Conservation (phyloP, 805 yeast species). For the Suhomyces prunicola region DNA sequence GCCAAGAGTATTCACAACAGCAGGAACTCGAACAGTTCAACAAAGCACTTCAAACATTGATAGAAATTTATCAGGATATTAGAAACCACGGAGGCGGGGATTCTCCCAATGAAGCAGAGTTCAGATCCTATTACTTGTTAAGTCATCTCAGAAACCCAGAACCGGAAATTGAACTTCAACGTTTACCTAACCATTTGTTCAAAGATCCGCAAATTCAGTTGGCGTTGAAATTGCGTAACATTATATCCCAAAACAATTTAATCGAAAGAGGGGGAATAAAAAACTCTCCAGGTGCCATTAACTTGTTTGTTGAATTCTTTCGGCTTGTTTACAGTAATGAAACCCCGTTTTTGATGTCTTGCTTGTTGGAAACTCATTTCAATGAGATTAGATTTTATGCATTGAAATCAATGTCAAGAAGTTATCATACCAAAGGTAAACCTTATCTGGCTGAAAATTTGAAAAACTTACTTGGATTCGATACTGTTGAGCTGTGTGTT, state of each 20-base stretch:
- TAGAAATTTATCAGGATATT: slow-evolving; percentile 82
- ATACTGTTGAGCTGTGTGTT: slow-evolving; percentile 48
- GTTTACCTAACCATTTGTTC: slow-evolving; percentile 57
- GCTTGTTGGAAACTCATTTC: slow-evolving; percentile 74
- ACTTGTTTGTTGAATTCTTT: slow-evolving; percentile 65
- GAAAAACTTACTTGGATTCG: slow-evolving; percentile 60
- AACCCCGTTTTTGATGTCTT: slow-evolving; percentile 66
- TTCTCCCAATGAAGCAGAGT: slow-evolving; percentile 87
- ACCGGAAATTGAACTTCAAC: slow-evolving; percentile 70
- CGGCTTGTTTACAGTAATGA: slow-evolving; percentile 42
- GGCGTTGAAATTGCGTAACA: slow-evolving; percentile 67
- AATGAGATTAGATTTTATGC: slow-evolving; percentile 77
- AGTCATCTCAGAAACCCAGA: slow-evolving; percentile 84
- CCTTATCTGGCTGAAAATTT: slow-evolving; percentile 55
- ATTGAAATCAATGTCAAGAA: slow-evolving; percentile 58
- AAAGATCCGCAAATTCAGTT: slow-evolving; percentile 57
- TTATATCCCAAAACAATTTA: slow-evolving; percentile 60
- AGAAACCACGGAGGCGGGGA: slow-evolving; percentile 64
- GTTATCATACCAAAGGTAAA: slow-evolving; percentile 69
- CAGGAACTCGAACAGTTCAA: slow-evolving; percentile 94
- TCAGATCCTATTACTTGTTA: slow-evolving; percentile 80
- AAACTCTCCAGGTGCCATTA: slow-evolving; percentile 53
- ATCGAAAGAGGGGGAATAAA: slow-evolving; percentile 52
- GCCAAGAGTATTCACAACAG: slow-evolving; percentile 78
- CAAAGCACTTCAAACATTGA: slow-evolving; percentile 82